Evolutionary conservation across 371 early-diverging fungal species (phyloP).

Genomic region (Lichtheimia ornata): DNA sequence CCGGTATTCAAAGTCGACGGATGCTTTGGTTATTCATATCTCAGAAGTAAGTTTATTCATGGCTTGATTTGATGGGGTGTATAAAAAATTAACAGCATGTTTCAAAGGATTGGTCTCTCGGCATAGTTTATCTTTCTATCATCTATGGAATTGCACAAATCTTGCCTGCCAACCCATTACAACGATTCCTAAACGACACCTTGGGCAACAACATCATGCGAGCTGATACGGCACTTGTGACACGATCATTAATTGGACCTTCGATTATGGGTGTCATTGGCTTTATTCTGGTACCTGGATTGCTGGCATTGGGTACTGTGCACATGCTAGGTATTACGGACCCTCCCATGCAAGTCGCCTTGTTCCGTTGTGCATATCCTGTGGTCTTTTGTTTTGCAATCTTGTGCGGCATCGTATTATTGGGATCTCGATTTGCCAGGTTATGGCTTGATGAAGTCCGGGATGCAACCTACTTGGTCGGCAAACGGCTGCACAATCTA

Average conservation of each 20-base stretch:
- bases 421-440: slow-evolving; percentile 21
- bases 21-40: slow-evolving; percentile 43
- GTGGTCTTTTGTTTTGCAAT: slow-evolving; percentile 20
- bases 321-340: slow-evolving; percentile 18
- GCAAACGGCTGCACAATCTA: slow-evolving; percentile 63
- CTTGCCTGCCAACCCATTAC: slow-evolving; percentile 48
- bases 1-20: slow-evolving; percentile 30
- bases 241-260: slow-evolving; percentile 35
- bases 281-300: slow-evolving; percentile 25
- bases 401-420: slow-evolving; percentile 4
- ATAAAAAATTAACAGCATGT: neutral
- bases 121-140: slow-evolving; percentile 58
- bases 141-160: slow-evolving; percentile 44
- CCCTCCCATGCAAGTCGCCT: slow-evolving; percentile 15
- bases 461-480: slow-evolving; percentile 64
- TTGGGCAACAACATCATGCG: slow-evolving; percentile 33
- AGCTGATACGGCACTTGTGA: slow-evolving; percentile 26
- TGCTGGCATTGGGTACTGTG: slow-evolving; percentile 19
- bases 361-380: slow-evolving; percentile 44
- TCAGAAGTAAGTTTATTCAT: slow-evolving; percentile 45
- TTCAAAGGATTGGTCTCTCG: slow-evolving; percentile 61
- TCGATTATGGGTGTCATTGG: slow-evolving; percentile 19
- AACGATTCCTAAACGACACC: slow-evolving; percentile 28
- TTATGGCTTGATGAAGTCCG: slow-evolving; percentile 59
- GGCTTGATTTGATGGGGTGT: neutral